These are phyloP conservation scores for Globisporangium paroecandrum DNA, from an alignment of 352 stramenopile species.

Conservation along the genomic window DNA sequence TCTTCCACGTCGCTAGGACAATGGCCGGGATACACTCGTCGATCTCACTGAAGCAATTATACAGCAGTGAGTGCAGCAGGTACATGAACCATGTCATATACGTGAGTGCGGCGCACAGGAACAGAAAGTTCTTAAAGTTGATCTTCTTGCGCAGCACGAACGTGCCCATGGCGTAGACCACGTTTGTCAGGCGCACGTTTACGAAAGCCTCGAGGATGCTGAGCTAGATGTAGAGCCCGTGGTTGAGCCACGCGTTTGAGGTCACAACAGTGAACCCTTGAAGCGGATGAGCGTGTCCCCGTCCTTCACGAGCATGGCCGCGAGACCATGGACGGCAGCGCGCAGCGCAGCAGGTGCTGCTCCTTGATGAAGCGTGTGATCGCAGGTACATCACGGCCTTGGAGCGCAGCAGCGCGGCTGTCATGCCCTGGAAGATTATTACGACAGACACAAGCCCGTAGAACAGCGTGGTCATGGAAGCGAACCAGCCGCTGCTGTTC, in stretches of 20 bases:
- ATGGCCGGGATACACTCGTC: not conserved
- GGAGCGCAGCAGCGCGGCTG: conserved; percentile 11
- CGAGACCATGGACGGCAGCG: conserved; percentile 9
- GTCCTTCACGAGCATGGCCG: not conserved
- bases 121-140: conserved; percentile 19
- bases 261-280: conserved; percentile 10
- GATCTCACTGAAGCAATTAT: conserved; percentile 1
- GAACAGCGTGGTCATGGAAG: conserved; percentile 9
- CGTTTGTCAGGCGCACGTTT: conserved; percentile 16
- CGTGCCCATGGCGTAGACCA: conserved; percentile 15
- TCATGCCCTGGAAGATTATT: conserved; percentile 19
- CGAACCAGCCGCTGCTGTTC: conserved; percentile 15
- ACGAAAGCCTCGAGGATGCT: conserved; percentile 15
- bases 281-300: conserved; percentile 11
- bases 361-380: conserved; percentile 3
- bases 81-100: conserved; percentile 18
- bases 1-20: not conserved
- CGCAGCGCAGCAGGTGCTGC: not conserved
- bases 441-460: conserved; percentile 26
- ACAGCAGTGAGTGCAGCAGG: conserved; percentile 2
- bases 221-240: conserved; percentile 17
- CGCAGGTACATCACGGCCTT: conserved; percentile 16
- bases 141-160: conserved; percentile 15
- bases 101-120: conserved; percentile 15
- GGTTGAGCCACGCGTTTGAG: conserved; percentile 16